Conservation (phyloP, 176 grass and related monocot species). For the Miscanthus lutarioriparius region DNA sequence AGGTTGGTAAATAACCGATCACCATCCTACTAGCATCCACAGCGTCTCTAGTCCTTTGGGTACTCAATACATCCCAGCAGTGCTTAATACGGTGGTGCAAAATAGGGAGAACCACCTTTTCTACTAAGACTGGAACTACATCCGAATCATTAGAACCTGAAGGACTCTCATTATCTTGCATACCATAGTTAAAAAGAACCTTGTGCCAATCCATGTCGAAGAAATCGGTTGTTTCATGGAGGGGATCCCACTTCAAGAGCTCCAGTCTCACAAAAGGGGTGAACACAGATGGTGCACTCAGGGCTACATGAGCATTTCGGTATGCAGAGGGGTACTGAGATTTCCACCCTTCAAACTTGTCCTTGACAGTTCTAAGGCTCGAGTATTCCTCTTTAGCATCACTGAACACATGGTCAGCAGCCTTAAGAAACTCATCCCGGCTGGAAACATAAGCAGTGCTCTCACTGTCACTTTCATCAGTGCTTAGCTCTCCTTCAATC, state of each 20-base stretch:
- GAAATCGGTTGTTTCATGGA: constrained; percentile 61
- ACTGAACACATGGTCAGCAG: constrained; percentile 70
- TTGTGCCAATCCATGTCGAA: constrained; percentile 82
- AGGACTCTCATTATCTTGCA: constrained; percentile 23
- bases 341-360: constrained; percentile 94
- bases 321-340: constrained; percentile 61
- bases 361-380: constrained; percentile 81
- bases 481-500: constrained; percentile 94
- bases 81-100: constrained; percentile 83
- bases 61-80: constrained; percentile 92
- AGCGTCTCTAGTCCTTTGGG: constrained; percentile 59
- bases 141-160: constrained; percentile 53
- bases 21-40: constrained; percentile 68
- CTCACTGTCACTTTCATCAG: constrained; percentile 96
- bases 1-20: constrained; percentile 61
- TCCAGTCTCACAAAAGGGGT: constrained; percentile 85
- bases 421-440: constrained; percentile 72
- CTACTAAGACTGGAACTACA: constrained; percentile 64
- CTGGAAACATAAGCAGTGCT: constrained; percentile 76
- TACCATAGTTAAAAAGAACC: constrained; percentile 68
- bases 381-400: constrained; percentile 96
- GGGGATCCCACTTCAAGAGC: constrained; percentile 94
- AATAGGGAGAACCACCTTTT: constrained; percentile 96
- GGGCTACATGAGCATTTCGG: constrained; percentile 80
- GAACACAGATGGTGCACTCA: constrained; percentile 69